Conservation (phyloP, 2,329 filamentous ascomycete species). For the Coniochaeta ligniaria region DNA sequence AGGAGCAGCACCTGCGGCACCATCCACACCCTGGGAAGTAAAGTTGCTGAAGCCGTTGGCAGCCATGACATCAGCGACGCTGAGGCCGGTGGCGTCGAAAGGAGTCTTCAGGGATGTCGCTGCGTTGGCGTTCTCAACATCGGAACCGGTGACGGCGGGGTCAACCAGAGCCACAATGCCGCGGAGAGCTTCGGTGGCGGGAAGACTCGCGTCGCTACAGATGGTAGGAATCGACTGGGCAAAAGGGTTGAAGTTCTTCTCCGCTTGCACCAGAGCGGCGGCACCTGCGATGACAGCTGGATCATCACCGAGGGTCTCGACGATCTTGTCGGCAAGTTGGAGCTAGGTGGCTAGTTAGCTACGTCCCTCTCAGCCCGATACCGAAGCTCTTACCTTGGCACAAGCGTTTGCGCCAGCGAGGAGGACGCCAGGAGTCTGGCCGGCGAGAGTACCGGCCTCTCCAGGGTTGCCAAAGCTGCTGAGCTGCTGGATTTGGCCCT, state of each 20-base stretch:
- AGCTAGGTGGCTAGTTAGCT: slow-evolving; percentile 29
- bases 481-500: slow-evolving; percentile 44
- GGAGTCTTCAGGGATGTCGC: slow-evolving; percentile 39
- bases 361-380: neutral
- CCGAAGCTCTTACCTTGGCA: slow-evolving; percentile 36
- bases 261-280: slow-evolving; percentile 54
- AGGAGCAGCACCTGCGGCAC: slow-evolving; percentile 13
- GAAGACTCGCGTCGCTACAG: slow-evolving; percentile 53
- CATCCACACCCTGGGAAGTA: slow-evolving; percentile 27
- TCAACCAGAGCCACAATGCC: slow-evolving; percentile 59
- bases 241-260: slow-evolving; percentile 66
- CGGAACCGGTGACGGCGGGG: slow-evolving; percentile 47
- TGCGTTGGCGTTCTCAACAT: slow-evolving; percentile 50
- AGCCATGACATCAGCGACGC: slow-evolving; percentile 53
- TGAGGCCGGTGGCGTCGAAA: slow-evolving; percentile 49
- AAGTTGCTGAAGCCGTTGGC: slow-evolving; percentile 57
- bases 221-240: slow-evolving; percentile 47
- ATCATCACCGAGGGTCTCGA: slow-evolving; percentile 51
- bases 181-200: slow-evolving; percentile 50
- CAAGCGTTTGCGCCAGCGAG: slow-evolving; percentile 58
- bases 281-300: slow-evolving; percentile 55
- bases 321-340: slow-evolving; percentile 56
- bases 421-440: slow-evolving; percentile 51
- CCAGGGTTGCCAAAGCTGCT: slow-evolving; percentile 47
- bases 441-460: slow-evolving; percentile 54